Evolutionary conservation across 2,329 filamentous ascomycete species (phyloP), one percentile per base, ranked within the genome.

Genomic region (Fusarium drepaniforme): DNA sequence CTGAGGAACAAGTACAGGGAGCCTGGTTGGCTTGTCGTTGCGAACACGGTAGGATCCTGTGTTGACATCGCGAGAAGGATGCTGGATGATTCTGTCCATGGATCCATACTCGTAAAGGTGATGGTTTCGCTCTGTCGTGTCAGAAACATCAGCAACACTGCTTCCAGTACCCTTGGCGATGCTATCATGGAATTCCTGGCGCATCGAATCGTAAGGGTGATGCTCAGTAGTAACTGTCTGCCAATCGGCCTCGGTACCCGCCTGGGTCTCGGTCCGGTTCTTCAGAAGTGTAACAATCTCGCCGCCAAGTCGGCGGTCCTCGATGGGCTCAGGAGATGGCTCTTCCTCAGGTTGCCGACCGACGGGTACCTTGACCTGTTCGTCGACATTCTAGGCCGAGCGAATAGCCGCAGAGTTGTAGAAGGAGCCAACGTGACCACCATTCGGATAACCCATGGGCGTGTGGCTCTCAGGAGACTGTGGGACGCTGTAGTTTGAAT

Each of bases 141-240:
- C 86, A 1, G 86, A 87, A 8, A 84, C 81, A 68, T 88, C 83
- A 3, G 86, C 86, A 25, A 88, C 73, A 66, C 86, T 88, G 72
- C 84, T 86, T 12, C 86, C 85, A 16, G 80, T 80, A 23, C 79
- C 81, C 64, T 80, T 80, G 58, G 71, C 73, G 68, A 79, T 61
- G 35, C 74, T 74, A 65, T 77, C 65, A 25, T 79, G 77, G 44
- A 75, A 70, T 49, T 77, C 72, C 42, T 68, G 74, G 30, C 73
- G 71, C 64, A 75, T 64, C 12, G 73, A 67, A 23, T 75, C 67
- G 62, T 78, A 67, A 12, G 71, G 67, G 25, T 77, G 74, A 9
- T 25, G 15, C 15, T 83, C 83, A 3, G 80, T 84, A 0, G 79
- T 82, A 11, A 81, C 79, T 8, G 81, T 86, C 73, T 80, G 82